Conservation (phyloP, 2,329 filamentous ascomycete species). For the Colletotrichum spaethianum region DNA sequence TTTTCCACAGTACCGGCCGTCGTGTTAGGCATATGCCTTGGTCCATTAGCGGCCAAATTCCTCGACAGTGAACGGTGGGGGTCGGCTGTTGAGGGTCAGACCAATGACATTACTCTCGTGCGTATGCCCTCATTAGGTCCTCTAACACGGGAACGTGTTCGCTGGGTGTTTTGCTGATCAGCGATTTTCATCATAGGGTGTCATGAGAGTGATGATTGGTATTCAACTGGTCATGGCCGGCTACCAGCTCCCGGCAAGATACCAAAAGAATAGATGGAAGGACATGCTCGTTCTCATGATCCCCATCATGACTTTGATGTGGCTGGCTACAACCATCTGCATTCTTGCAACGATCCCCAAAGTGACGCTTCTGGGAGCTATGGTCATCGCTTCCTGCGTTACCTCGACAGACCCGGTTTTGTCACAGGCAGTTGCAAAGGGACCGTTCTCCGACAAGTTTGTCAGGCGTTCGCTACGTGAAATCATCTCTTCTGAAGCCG, state of each 20-base stretch:
- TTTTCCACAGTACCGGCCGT: conserved; percentile 65
- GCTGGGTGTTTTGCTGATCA: conserved; percentile 9
- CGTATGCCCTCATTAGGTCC: conserved; percentile 14
- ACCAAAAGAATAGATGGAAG: conserved; percentile 63
- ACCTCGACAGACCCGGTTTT: conserved; percentile 75
- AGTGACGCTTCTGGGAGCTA: conserved; percentile 64
- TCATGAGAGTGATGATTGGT: conserved; percentile 73
- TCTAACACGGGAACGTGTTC: background rate
- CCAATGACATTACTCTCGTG: conserved; percentile 57
- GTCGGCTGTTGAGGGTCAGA: conserved; percentile 49
- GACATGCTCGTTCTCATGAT: conserved; percentile 69
- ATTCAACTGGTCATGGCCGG: conserved; percentile 75
- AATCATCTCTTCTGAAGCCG: conserved; percentile 74
- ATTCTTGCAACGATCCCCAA: conserved; percentile 69
- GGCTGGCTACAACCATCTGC: conserved; percentile 70
- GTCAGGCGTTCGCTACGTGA: conserved; percentile 70
- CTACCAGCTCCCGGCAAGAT: conserved; percentile 72
- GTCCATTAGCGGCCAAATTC: conserved; percentile 68
- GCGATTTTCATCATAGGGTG: conserved; percentile 49
- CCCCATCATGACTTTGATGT: conserved; percentile 74
- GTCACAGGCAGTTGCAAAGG: conserved; percentile 74
- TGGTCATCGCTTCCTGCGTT: conserved; percentile 73
- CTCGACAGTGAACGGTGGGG: conserved; percentile 61
- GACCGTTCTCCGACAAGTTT: conserved; percentile 74
- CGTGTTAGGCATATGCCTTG: conserved; percentile 66